Evolutionary conservation across 768 basidiomycete species (phyloP).

Genomic region (Galerina sulciceps): DNA sequence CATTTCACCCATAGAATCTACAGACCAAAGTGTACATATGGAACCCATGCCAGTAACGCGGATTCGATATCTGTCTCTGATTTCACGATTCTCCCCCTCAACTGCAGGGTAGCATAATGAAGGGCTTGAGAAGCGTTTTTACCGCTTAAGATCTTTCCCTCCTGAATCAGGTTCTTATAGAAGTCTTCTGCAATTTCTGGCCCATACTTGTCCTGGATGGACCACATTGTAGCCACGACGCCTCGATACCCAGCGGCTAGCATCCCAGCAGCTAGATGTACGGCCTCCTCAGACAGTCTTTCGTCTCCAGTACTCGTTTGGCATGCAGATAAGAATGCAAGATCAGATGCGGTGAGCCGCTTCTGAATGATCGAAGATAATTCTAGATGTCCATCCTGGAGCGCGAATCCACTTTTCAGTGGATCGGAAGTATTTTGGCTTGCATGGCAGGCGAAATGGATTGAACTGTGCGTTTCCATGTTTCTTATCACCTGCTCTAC

Average conservation of each 20-base stretch:
- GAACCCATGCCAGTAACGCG: slow-evolving; percentile 1
- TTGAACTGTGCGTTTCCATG: not conserved
- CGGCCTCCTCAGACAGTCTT: slow-evolving; percentile 3
- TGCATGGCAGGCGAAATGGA: slow-evolving; percentile 7
- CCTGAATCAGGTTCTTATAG: not conserved
- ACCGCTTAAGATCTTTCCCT: slow-evolving; percentile 5
- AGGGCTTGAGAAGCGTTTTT: not conserved
- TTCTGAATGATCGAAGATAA: not conserved
- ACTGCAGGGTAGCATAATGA: not conserved
- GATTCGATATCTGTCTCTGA: not conserved
- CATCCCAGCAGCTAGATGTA: slow-evolving; percentile 13
- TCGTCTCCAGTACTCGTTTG: not conserved
- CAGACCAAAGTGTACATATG: slow-evolving; percentile 4
- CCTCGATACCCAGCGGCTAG: slow-evolving; percentile 9
- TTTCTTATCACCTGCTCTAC: not conserved
- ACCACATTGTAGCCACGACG: slow-evolving; percentile 13
- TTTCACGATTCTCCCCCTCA: not conserved
- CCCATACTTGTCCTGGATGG: slow-evolving; percentile 4
- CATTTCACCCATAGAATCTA: not conserved
- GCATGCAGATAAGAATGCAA: slow-evolving; percentile 6
- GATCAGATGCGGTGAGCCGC: not conserved
- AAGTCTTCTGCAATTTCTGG: too few species aligned
- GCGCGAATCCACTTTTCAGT: not conserved
- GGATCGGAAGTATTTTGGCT: not conserved
- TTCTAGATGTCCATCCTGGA: not conserved